Evolutionary conservation across 1,139 yeast genomes (phyloP).

Genomic region (Debaryomyces psychrophilus): DNA sequence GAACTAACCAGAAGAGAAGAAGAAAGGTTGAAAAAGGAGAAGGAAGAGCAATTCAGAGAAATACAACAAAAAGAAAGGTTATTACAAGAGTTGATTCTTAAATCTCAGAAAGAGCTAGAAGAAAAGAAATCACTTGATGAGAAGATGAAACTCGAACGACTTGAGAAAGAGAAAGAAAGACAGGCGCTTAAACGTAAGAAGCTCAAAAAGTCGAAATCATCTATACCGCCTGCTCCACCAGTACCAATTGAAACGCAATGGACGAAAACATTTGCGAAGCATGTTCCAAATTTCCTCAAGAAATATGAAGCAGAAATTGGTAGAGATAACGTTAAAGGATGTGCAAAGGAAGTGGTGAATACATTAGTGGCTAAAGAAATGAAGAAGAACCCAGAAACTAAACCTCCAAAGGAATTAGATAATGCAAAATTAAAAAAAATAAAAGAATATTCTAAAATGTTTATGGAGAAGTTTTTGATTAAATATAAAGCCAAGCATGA

Average conservation of each 20-base stretch:
- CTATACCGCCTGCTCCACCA: slow-evolving; percentile 12
- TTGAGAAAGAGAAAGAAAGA: slow-evolving; percentile 17
- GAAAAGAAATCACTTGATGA: slow-evolving; percentile 22
- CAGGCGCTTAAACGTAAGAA: slow-evolving; percentile 14
- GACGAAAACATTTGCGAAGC: slow-evolving; percentile 67
- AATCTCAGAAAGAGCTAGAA: slow-evolving; percentile 35
- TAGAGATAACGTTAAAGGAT: slow-evolving; percentile 70
- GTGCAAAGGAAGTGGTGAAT: slow-evolving; percentile 77
- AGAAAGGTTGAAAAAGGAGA: slow-evolving; percentile 35
- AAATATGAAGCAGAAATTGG: slow-evolving; percentile 69
- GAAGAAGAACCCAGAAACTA: slow-evolving; percentile 40
- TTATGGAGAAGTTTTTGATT: slow-evolving; percentile 73
- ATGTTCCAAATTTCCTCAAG: slow-evolving; percentile 78
- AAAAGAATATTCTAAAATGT: slow-evolving; percentile 61
- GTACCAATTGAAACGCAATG: slow-evolving; percentile 47
- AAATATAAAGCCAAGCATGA: slow-evolving; percentile 51
- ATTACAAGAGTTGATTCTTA: slow-evolving; percentile 40
- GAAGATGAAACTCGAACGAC: slow-evolving; percentile 14
- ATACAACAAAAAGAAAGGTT: slow-evolving; percentile 36
- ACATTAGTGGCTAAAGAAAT: slow-evolving; percentile 66
- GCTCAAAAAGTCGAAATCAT: slow-evolving; percentile 15
- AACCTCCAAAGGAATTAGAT: slow-evolving; percentile 61
- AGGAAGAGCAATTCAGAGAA: slow-evolving; percentile 36
- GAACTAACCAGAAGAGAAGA: slow-evolving; percentile 39
- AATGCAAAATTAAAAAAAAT: slow-evolving; percentile 69